phyloP scores from a whole-genome alignment of 768 basidiomycete genomes.

The Phaffia australis region DNA sequence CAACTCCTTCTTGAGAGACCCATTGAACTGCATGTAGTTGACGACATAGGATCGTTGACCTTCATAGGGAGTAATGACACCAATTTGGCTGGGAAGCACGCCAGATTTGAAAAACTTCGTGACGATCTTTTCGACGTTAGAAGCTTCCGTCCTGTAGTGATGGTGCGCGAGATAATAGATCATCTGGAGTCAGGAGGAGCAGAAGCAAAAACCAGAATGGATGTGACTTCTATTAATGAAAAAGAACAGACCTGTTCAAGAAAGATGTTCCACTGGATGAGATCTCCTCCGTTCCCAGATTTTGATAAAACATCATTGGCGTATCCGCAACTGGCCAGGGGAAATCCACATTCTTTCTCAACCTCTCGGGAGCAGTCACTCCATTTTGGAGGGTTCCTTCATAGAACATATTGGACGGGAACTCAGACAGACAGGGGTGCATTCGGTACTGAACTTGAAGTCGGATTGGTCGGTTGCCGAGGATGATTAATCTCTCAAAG shows the following conservation, averaged over 20 bases:
- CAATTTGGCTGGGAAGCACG: slow-evolving; percentile 87
- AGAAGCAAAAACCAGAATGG: not conserved
- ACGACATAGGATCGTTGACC: slow-evolving; percentile 97
- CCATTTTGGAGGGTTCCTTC: slow-evolving; percentile 98
- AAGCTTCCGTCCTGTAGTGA: slow-evolving; percentile 73
- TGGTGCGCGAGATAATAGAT: not conserved
- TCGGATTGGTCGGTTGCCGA: slow-evolving; percentile 91
- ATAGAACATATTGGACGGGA: slow-evolving; percentile 99
- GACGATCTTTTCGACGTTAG: slow-evolving; percentile 98
- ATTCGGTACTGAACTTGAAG: slow-evolving; percentile 99
- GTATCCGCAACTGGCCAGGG: slow-evolving; percentile 96
- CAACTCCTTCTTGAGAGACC: slow-evolving; percentile 95
- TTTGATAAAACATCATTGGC: slow-evolving; percentile 99
- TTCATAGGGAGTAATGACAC: slow-evolving; percentile 97
- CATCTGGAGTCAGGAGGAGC: not conserved
- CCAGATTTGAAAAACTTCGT: slow-evolving; percentile 99
- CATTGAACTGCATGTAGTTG: slow-evolving; percentile 99
- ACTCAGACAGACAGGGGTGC: slow-evolving; percentile 98
- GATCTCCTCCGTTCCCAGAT: slow-evolving; percentile 96
- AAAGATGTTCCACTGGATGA: slow-evolving; percentile 97
- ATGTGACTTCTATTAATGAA: not conserved
- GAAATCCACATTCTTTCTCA: slow-evolving; percentile 97
- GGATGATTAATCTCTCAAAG: slow-evolving; percentile 90
- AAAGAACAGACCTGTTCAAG: slow-evolving; percentile 63
- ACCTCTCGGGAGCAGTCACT: slow-evolving; percentile 92